These are phyloP conservation scores for Allium cepa DNA, from an alignment of 106 monocot genomes.

Conservation along the genomic window DNA sequence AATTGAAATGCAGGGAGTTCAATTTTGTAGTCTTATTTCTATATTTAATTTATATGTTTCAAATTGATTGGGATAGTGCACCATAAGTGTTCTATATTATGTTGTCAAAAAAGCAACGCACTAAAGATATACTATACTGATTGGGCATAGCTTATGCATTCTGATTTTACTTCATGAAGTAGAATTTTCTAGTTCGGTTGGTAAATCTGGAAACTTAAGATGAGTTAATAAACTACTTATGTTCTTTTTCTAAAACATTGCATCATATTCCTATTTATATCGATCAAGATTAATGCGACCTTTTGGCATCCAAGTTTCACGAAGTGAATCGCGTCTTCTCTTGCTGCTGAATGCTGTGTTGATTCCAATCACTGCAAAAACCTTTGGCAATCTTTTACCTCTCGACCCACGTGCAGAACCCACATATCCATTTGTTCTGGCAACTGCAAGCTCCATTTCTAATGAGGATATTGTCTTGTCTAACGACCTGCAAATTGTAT, in stretches of 20 bases:
- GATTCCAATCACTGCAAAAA: constrained; percentile 76
- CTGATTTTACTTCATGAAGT: background rate
- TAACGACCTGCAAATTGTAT: constrained; percentile 34
- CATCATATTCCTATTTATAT: no score
- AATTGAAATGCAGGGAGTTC: no score
- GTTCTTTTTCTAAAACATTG: no score
- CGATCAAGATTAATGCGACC: constrained; percentile 17
- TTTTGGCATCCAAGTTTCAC: constrained; percentile 82
- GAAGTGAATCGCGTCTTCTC: constrained; percentile 58
- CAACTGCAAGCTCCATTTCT: constrained; percentile 76
- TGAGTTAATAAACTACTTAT: no score
- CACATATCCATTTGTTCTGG: constrained; percentile 15
- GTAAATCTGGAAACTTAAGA: no score
- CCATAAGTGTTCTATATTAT: background rate
- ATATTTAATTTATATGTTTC: background rate
- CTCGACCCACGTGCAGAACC: background rate
- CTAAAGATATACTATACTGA: background rate
- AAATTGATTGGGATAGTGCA: background rate
- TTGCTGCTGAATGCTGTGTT: constrained; percentile 95
- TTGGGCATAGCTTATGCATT: background rate
- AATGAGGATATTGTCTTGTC: constrained; percentile 61
- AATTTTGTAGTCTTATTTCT: no score
- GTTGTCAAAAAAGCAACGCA: background rate
- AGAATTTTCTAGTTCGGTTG: background rate
- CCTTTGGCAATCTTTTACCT: constrained; percentile 28